phyloP scores from a whole-genome alignment of 495 filamentous ascomycete species.

The Neurospora pannonica region DNA sequence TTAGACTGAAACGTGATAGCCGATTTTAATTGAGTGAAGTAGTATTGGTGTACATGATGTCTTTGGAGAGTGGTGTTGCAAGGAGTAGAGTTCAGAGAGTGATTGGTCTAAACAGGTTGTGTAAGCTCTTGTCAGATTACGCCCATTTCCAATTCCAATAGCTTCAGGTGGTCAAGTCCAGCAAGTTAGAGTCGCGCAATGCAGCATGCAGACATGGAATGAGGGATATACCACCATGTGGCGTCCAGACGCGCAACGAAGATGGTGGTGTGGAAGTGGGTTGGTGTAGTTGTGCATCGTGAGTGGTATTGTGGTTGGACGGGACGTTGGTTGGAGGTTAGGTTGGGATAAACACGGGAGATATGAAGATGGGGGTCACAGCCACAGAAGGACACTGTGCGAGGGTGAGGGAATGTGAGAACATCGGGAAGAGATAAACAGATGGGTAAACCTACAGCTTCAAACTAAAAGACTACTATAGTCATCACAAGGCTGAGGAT shows the following conservation, averaged over 20 bases:
- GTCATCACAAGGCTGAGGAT: neutral
- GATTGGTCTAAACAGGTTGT: neutral
- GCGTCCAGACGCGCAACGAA: neutral
- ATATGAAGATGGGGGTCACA: neutral
- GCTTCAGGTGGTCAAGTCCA: neutral
- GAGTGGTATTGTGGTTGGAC: neutral
- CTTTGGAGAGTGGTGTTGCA: neutral
- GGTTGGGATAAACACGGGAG: neutral
- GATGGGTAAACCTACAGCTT: neutral
- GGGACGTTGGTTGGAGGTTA: neutral
- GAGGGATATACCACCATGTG: neutral
- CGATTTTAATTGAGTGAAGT: constrained; percentile 19
- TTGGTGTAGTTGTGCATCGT: neutral
- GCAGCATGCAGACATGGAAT: neutral
- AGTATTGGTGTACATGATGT: neutral
- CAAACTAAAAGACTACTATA: neutral
- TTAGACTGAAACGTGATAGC: constrained; percentile 26
- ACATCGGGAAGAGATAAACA: neutral
- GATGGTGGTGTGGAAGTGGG: neutral
- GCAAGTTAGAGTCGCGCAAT: neutral
- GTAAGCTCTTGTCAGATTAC: neutral
- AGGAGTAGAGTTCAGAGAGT: neutral
- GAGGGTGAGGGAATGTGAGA: neutral
- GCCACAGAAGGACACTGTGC: neutral
- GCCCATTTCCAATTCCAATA: neutral